Evolutionary conservation across 192 early-diverging fungal species (phyloP), one percentile per base, ranked within the genome.

Genomic region (Backusella tuberculispora): DNA sequence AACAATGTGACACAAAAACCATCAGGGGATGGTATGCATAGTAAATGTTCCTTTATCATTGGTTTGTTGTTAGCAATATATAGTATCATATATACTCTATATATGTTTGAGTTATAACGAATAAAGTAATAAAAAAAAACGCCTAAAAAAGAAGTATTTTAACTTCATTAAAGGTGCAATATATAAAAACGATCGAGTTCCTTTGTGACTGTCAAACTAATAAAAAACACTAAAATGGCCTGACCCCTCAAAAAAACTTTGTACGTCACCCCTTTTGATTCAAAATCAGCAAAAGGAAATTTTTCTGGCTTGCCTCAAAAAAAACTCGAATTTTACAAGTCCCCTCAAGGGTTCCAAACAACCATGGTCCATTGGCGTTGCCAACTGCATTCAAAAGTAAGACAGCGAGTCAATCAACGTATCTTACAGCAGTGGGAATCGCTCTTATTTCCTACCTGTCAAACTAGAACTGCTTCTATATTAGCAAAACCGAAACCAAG

Each of bases 311-410:
- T 50, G 48, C n/a, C 10, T 9, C 21, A 24, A 60, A 56, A n/a
- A 50, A 5, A 50, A 19, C n/a, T 53, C 50, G 50, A 19, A 24
- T 19, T 53, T 53, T 53, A 19, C 21, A 19, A 24, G 4, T 60
- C 21, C 13, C 1, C 53, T 60, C 53, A 60, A 60, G 53, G 53
- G 53, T 60, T 60, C 53, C 21, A 24, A 60, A 26, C 53, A 60
- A 60, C 53, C n/a, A 69, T 69, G 68, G 44, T 69, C 42, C 43
- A 69, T 45, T 42, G 41, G 68, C 68, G 44, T 43, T 69, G 68
- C 26, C 68, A 69, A 3, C 68, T 69, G 68, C 68, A 69, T 69
- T 69, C 68, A 47, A 42, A 47, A 69, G 43, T 69, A 13, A 69
- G n/a, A 43, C 66, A 45, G 19, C 13, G 38, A 3, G 37, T 66